Conservation (phyloP, 2,329 filamentous ascomycete species). For the Stagonosporopsis cucurbitacearum region DNA sequence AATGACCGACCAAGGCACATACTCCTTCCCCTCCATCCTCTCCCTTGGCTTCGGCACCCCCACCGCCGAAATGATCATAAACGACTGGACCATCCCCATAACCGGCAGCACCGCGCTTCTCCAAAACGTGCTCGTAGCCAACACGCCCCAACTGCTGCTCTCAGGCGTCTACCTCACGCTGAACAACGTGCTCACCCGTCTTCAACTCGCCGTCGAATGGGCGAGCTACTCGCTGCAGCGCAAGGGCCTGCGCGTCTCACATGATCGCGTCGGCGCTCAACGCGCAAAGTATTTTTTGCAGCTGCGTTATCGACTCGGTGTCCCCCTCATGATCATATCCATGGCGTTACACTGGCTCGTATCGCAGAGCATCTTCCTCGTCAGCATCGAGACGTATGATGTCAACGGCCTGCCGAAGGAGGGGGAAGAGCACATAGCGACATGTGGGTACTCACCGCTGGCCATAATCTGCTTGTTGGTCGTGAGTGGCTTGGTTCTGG, state of each 20-base stretch:
- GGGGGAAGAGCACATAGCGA: neutral
- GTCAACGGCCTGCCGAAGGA: neutral
- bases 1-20: neutral
- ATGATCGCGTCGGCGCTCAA: constrained; percentile 38
- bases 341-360: constrained; percentile 53
- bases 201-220: constrained; percentile 58
- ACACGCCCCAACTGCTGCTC: constrained; percentile 56
- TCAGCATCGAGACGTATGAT: constrained; percentile 33
- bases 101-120: neutral
- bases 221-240: constrained; percentile 41
- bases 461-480: constrained; percentile 21
- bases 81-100: constrained; percentile 1
- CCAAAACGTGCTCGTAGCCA: constrained; percentile 49
- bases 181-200: constrained; percentile 55
- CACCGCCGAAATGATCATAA: constrained; percentile 8
- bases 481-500: constrained; percentile 4
- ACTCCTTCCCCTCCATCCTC: neutral
- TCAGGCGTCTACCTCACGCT: constrained; percentile 55
- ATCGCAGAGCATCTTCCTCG: constrained; percentile 53
- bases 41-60: neutral
- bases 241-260: constrained; percentile 48
- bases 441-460: constrained; percentile 23
- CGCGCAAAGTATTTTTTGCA: constrained; percentile 50
- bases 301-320: constrained; percentile 47
- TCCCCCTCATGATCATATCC: constrained; percentile 47